These are phyloP conservation scores for Saposhnikovia divaricata DNA, from an alignment of 129 eudicot species.

Conservation along the genomic window DNA sequence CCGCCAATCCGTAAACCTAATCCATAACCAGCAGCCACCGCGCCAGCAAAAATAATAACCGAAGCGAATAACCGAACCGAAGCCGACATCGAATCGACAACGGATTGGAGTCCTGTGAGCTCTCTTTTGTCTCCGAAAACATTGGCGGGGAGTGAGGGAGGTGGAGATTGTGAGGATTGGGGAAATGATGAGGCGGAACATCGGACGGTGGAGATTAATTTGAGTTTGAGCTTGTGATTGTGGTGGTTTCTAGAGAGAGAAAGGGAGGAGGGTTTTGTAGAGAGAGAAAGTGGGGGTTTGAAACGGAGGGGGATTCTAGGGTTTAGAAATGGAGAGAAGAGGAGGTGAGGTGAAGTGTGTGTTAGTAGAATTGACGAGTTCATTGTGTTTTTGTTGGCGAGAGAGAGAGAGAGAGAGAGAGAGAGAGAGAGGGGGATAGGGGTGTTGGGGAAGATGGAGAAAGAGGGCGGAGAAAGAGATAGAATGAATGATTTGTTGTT, in stretches of 20 bases:
- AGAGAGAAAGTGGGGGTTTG: neutral
- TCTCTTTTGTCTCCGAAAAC: constrained; percentile 67
- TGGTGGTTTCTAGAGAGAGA: constrained; percentile 8
- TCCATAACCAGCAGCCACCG: constrained; percentile 84
- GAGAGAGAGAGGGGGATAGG: neutral
- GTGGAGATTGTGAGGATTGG: constrained; percentile 1
- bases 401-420: neutral
- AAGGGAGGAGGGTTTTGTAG: constrained; percentile 17
- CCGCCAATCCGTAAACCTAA: constrained; percentile 63
- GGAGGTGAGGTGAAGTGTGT: constrained; percentile 29
- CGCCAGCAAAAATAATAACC: constrained; percentile 58
- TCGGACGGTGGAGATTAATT: constrained; percentile 17
- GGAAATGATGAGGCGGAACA: constrained; percentile 16
- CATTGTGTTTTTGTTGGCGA: constrained; percentile 15
- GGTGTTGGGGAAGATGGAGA: neutral
- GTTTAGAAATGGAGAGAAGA: constrained; percentile 27
- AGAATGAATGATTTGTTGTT: neutral
- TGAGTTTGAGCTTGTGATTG: constrained; percentile 18
- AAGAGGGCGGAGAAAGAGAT: neutral
- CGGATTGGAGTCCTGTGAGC: constrained; percentile 49
- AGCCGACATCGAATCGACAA: constrained; percentile 67
- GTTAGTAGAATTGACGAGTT: constrained; percentile 48
- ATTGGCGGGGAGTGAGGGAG: constrained; percentile 28
- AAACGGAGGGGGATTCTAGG: constrained; percentile 18
- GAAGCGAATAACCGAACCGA: constrained; percentile 68